Percentiles rank a stretch among this genome's conserved stretches.
These are phyloP conservation scores for Arxiozyma slooffiae DNA, from an alignment of 1,139 yeast genomes.

Conservation along the genomic window DNA sequence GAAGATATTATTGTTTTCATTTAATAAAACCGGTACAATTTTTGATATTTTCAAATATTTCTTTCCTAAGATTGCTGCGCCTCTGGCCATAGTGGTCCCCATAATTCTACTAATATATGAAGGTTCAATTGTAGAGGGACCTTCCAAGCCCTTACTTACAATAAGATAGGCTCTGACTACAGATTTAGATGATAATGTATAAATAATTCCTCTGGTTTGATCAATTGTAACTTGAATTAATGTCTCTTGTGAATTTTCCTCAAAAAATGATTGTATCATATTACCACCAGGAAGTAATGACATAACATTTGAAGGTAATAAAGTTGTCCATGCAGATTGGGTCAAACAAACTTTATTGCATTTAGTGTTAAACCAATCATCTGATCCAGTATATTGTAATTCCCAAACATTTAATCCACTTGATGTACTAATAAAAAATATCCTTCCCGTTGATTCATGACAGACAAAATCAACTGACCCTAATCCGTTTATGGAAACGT, in stretches of 20 bases:
- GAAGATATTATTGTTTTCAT: slow-evolving; percentile 62
- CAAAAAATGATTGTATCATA: slow-evolving; percentile 32
- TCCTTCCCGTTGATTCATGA: slow-evolving; percentile 59
- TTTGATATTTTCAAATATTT: slow-evolving; percentile 45
- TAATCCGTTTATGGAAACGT: slow-evolving; percentile 71
- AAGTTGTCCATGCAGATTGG: slow-evolving; percentile 52
- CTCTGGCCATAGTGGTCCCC: slow-evolving; percentile 43
- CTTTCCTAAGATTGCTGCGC: slow-evolving; percentile 32
- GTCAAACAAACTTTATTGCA: slow-evolving; percentile 77
- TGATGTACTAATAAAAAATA: slow-evolving; percentile 69
- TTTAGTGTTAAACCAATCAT: slow-evolving; percentile 78
- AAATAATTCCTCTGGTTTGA: slow-evolving; percentile 63
- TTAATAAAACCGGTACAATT: slow-evolving; percentile 50
- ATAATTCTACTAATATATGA: slow-evolving; percentile 42
- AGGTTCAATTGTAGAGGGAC: slow-evolving; percentile 32
- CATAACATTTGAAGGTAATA: slow-evolving; percentile 39
- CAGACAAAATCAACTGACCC: slow-evolving; percentile 55
- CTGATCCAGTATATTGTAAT: slow-evolving; percentile 71
- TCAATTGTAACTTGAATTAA: slow-evolving; percentile 63
- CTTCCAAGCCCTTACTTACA: slow-evolving; percentile 31
- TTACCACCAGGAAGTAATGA: slow-evolving; percentile 38
- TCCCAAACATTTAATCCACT: slow-evolving; percentile 84
- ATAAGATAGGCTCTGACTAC: slow-evolving; percentile 72
- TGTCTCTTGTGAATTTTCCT: slow-evolving; percentile 40
- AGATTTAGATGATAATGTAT: slow-evolving; percentile 75